Conservation (phyloP, 2,329 filamentous ascomycete species). For the Apiospora rasikravindrae region DNA sequence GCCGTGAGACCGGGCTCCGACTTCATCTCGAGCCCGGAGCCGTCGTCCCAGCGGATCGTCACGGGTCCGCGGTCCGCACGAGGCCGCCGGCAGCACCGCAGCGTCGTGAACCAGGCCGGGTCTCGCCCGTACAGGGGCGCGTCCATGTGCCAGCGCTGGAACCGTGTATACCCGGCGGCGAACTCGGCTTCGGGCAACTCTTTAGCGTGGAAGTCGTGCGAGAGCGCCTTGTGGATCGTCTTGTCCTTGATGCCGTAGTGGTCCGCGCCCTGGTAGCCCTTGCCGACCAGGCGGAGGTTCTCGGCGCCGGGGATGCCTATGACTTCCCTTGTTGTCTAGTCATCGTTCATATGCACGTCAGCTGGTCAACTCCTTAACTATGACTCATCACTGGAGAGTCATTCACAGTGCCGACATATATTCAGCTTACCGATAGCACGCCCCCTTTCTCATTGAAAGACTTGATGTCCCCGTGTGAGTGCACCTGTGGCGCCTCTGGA, state of each 20-base stretch:
- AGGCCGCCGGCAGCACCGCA: slow-evolving; percentile 46
- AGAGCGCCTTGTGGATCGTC: slow-evolving; percentile 37
- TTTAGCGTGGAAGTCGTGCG: slow-evolving; percentile 45
- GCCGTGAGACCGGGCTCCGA: slow-evolving; percentile 49
- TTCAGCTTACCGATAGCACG: slow-evolving; percentile 39
- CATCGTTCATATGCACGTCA: slow-evolving; percentile 1
- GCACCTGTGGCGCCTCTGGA: slow-evolving; percentile 44
- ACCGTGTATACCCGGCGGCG: slow-evolving; percentile 47
- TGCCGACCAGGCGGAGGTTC: slow-evolving; percentile 51
- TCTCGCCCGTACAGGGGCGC: slow-evolving; percentile 49
- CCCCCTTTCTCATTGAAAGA: slow-evolving; percentile 47
- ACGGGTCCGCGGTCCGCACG: slow-evolving; percentile 36
- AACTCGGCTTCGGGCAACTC: slow-evolving; percentile 42
- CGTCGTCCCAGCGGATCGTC: slow-evolving; percentile 49
- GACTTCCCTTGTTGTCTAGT: slow-evolving; percentile 38
- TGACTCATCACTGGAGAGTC: too few species aligned
- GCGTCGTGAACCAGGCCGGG: slow-evolving; percentile 48
- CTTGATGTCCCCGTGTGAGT: slow-evolving; percentile 48
- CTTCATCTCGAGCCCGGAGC: slow-evolving; percentile 47
- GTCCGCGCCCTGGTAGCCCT: slow-evolving; percentile 49
- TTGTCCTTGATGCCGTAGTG: slow-evolving; percentile 49
- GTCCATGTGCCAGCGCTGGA: slow-evolving; percentile 56
- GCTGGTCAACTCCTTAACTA: background rate
- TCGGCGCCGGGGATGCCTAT: slow-evolving; percentile 47
- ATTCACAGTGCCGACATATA: too few species aligned